Base-by-base conservation (phyloP, 495 filamentous ascomycete species). In the Talaromyces borbonicus region DNA sequence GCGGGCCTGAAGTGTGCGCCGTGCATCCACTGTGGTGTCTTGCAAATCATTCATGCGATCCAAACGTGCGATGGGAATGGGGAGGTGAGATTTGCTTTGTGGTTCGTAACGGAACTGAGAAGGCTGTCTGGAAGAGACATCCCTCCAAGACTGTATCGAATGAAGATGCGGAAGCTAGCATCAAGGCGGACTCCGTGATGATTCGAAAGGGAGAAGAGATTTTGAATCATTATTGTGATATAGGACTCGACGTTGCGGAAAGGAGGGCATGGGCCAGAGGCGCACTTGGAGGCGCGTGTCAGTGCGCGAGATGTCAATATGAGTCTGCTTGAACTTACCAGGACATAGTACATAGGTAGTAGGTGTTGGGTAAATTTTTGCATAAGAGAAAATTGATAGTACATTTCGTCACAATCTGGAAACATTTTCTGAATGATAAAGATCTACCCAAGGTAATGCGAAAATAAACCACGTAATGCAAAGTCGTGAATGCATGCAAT, bases 21-120 rank as follows among this genome's bases (percentile, higher is more conserved):
- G 83, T 85, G 38, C 83, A 87, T 59, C 78, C 80, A 43, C 60
- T 84, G 26, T 87, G 83, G 78, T 85, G 77, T 61, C 60, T 87
- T 29, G 90, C 90, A 11, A 98, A 98, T 49, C 93, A 98, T 62
- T 84, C 83, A 49, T 98, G 92, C 61, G 79, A 93, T 59, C 92
- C 92, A 8, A 95, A 94, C 64, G 87, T 96, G 37, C 69, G 73
- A 1, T 98, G 92, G 92, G 87, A 93, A 54, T 97, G 90, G 84
- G 83, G 83, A 16, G 88, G 86, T 0, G 80, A 78, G 47, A 93
- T 95, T 62, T 78, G 78, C 8, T 83, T 95, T 55, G 58, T 64
- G 33, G 73, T 65, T 4, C 54, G 75, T 19, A 53, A 52, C 8
- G 45, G 55, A 15, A 57, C 59, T 12, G 67, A 78, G 49, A 63